Evolutionary conservation across 768 basidiomycete genomes (phyloP), one percentile per base, ranked within the genome.

Genomic region (Suillus plorans): DNA sequence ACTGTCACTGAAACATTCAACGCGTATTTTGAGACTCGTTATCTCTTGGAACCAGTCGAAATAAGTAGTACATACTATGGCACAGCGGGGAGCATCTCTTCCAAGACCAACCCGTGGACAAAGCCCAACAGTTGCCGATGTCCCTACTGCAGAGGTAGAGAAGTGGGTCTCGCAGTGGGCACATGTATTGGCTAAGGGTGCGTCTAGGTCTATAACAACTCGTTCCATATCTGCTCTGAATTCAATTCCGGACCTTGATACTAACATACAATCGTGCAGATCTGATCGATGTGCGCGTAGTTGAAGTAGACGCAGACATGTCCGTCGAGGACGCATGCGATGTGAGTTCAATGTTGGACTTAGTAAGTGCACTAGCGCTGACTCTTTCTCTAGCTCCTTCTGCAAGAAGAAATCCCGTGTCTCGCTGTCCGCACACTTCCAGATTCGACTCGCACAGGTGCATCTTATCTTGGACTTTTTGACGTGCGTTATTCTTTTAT

Each of bases 261-360:
- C 42, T 53, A 49, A 55, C 57, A 28, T 4, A 37, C 14, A 16
- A 20, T 18, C 10, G 8, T 34, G 10, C 64, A 92, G 91, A 90
- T 71, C 79, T 93, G 31, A 86, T 91, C 67, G 90, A 92, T 72
- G 83, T 83, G 52, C 85, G 84, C 4, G 82, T 93, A 57, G 84
- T 91, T 18, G 78, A 81, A 34, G 82, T 94, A 12, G 86, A 88
- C 62, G 85, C 85, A n/a, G 86, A 91, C 53, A 86, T 83, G 9
- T 88, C 84, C 58, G 92, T 94, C 20, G 92, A 94, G 73, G 89
- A 91, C 52, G 91, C 92, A 14, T 94, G 91, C 71, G 91, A 92
- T 67, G 92, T 89, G 70, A 70, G 83, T 78, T 53, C 57, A 14
- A 42, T 56, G 60, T 41, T 36, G 16, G n/a, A 25, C 20, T 36